Percentiles rank a stretch among this genome's conserved stretches.
These are phyloP conservation scores for Camelina laxa DNA, from an alignment of 345 rosid genomes.

Conservation along the genomic window DNA sequence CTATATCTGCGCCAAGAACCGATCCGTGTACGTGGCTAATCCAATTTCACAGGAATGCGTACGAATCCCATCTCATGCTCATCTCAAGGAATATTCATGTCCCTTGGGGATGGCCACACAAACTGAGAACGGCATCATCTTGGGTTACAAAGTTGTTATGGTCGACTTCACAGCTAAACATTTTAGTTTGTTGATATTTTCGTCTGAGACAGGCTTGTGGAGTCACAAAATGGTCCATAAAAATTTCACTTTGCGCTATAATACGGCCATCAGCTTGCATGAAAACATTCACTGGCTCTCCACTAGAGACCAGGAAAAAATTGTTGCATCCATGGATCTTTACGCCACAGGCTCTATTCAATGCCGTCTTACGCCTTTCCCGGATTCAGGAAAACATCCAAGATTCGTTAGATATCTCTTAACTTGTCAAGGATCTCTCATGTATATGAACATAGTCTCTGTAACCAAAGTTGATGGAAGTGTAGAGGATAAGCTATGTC, in stretches of 20 bases:
- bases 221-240: neutral
- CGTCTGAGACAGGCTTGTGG: slow-evolving; percentile 6
- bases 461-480: neutral
- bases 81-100: neutral
- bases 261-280: neutral
- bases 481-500: neutral
- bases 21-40: neutral
- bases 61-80: neutral
- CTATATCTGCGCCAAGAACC: neutral
- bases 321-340: neutral
- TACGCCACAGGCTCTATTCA: neutral
- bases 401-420: neutral
- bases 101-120: too few relatives aligned
- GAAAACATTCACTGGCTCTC: neutral
- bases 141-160: neutral
- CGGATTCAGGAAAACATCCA: neutral
- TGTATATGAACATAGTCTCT: neutral
- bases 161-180: too few relatives aligned
- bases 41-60: neutral
- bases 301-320: neutral
- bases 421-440: neutral
- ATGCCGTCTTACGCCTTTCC: neutral
- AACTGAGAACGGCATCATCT: neutral
- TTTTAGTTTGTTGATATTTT: neutral
- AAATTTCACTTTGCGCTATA: too few relatives aligned